These are phyloP conservation scores for Ceratobasidium sp. DNA, from an alignment of 1,284 basidiomycete species.

Conservation along the genomic window DNA sequence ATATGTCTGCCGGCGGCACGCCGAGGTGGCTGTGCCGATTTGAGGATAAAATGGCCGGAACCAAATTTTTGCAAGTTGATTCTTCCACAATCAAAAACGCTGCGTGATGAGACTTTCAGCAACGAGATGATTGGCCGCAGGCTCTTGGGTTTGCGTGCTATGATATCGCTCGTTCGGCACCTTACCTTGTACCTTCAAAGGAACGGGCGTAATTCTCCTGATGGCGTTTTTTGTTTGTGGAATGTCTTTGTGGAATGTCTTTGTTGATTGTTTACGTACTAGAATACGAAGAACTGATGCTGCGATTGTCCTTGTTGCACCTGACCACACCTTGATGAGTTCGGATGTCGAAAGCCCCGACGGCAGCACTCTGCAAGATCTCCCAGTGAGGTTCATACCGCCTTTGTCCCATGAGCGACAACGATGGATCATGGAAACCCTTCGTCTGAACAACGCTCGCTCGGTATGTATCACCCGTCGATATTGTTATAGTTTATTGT, in stretches of 20 bases:
- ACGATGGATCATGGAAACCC: slow-evolving; percentile 38
- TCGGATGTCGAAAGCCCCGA: not conserved
- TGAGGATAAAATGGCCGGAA: slow-evolving; percentile 8
- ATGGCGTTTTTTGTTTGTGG: slow-evolving; percentile 38
- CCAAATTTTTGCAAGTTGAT: slow-evolving; percentile 36
- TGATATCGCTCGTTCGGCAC: slow-evolving; percentile 43
- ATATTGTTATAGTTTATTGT: not conserved
- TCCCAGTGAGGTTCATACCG: slow-evolving; percentile 32
- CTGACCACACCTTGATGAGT: slow-evolving; percentile 18
- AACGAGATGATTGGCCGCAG: slow-evolving; percentile 39
- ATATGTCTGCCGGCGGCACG: slow-evolving; percentile 18
- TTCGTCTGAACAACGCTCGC: slow-evolving; percentile 19
- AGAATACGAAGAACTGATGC: not conserved
- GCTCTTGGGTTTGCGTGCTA: slow-evolving; percentile 23
- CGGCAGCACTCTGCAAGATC: not conserved
- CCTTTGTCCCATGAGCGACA: slow-evolving; percentile 34
- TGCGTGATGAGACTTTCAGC: slow-evolving; percentile 40
- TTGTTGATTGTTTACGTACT: slow-evolving; percentile 11
- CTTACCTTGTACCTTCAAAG: slow-evolving; percentile 40
- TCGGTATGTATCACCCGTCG: not conserved
- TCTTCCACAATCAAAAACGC: slow-evolving; percentile 43
- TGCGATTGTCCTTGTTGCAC: not conserved
- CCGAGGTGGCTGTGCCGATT: slow-evolving; percentile 15
- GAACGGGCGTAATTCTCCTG: slow-evolving; percentile 42
- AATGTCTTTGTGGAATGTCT: not conserved